Base-by-base conservation (phyloP, 2,329 filamentous ascomycete species). In the Macrophomina phaseolina region DNA sequence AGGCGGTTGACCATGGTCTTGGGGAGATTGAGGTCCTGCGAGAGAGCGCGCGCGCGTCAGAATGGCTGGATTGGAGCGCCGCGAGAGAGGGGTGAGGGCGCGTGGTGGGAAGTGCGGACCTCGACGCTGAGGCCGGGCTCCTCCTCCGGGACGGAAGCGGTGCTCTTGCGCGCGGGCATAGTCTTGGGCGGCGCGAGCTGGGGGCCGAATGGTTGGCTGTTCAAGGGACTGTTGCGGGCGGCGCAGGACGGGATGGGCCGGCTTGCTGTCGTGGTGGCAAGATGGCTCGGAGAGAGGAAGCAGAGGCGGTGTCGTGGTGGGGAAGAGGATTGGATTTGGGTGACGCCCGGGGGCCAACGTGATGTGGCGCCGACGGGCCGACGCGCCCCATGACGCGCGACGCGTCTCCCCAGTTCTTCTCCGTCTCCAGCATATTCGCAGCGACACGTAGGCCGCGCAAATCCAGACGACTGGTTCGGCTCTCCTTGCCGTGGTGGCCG, bases 1-100 rank as follows among this genome's bases (percentile, higher is more conserved):
- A 95, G 84, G 64, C 91, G 85, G 64, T 90, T 91, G 70, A 94
- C 89, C 79, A 94, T 93, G 6, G 91, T 93, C 75, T 92, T 93
- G 38, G 92, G 92, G 14, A 95, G 84, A 68, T 85, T 89, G 66
- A 94, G 86, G 75, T 94, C 91, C 89, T 91, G 58, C 8, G 9
- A n/a, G 18, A n/a, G 49, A 38, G 36, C 36, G 11, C 23, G 23
- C 23, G 36, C 36, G 36, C 11, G 62, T 66, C 56, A 64, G 67
- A 55, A 42, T 23, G 23, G 51, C 58, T 34, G 55, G 64, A 70
- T 32, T 67, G 36, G 36, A 12, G 7, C 68, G 42, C 61, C 16
- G 23, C 4, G 36, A 38, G 23, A 40, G 28, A 42, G 32, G 32
- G n/a, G 23, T 12, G 16, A 45, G 18, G 56, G 45, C 30, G 18